Conservation (phyloP, 2,329 filamentous ascomycete genomes). For the Ilyonectria sp. region DNA sequence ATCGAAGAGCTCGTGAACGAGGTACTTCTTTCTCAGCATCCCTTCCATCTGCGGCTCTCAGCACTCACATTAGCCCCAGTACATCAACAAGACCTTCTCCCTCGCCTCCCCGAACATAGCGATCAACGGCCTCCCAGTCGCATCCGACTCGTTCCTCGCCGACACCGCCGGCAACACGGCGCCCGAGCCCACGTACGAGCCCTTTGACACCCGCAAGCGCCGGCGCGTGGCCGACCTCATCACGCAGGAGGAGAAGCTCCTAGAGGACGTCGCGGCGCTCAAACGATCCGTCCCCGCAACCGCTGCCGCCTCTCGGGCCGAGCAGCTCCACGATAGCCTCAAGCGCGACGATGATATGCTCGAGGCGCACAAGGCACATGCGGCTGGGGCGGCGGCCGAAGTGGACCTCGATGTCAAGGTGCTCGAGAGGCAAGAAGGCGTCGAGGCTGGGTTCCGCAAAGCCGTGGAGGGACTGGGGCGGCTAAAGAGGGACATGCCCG, state of each 20-base stretch:
- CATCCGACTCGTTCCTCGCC: constrained; percentile 57
- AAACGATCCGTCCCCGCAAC: constrained; percentile 67
- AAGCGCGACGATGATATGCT: constrained; percentile 64
- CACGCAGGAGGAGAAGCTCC: constrained; percentile 74
- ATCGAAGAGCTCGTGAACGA: constrained; percentile 74
- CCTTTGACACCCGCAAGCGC: constrained; percentile 73
- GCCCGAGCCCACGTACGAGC: constrained; percentile 64
- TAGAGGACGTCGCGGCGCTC: constrained; percentile 74
- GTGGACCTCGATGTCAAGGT: constrained; percentile 49
- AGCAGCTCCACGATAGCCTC: constrained; percentile 57
- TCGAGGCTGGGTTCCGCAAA: constrained; percentile 62
- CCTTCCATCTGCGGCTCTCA: neutral
- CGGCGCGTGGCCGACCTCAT: constrained; percentile 73
- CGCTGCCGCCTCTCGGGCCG: constrained; percentile 61
- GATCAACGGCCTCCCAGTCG: constrained; percentile 73
- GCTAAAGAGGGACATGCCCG: constrained; percentile 73
- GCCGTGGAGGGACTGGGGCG: constrained; percentile 67
- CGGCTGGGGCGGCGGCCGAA: constrained; percentile 37
- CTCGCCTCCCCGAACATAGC: constrained; percentile 72
- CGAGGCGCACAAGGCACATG: constrained; percentile 45
- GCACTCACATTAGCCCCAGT: constrained; percentile 56
- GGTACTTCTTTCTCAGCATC: constrained; percentile 54
- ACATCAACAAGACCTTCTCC: constrained; percentile 73
- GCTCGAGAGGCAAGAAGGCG: constrained; percentile 60
- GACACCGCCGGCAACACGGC: constrained; percentile 36